phyloP scores from a whole-genome alignment of 192 early-diverging fungal genomes.

The Funneliformis mosseae region DNA sequence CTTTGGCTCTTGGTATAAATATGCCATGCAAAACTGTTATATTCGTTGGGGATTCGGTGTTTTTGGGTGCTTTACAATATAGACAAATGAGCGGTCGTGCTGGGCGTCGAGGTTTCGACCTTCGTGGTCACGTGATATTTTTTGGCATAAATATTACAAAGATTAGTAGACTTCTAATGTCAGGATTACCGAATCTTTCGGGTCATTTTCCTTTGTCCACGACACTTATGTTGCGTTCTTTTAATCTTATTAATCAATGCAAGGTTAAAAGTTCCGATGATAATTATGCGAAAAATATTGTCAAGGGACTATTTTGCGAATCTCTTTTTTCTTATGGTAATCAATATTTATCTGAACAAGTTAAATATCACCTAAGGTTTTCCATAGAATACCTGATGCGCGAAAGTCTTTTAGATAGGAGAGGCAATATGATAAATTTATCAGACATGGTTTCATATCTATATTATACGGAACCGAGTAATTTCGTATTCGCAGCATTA shows the following conservation, averaged over 20 bases:
- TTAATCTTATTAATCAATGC: conserved; percentile 32
- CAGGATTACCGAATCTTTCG: conserved; percentile 39
- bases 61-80: conserved; percentile 46
- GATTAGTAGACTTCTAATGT: conserved; percentile 44
- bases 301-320: conserved; percentile 34
- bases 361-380: conserved; percentile 46
- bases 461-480: conserved; percentile 43
- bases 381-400: conserved; percentile 47
- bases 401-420: conserved; percentile 33
- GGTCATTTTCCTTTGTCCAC: conserved; percentile 50
- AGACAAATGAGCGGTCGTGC: conserved; percentile 41
- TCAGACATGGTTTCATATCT: conserved; percentile 37
- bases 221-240: conserved; percentile 43
- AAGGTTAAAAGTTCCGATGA: not conserved
- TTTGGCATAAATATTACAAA: conserved; percentile 43
- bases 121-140: conserved; percentile 47
- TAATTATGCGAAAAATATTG: not conserved
- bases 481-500: conserved; percentile 45
- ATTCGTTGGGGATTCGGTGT: conserved; percentile 47
- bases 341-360: conserved; percentile 39
- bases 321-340: conserved; percentile 38
- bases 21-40: conserved; percentile 47
- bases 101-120: conserved; percentile 50
- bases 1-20: conserved; percentile 44
- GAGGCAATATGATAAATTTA: conserved; percentile 35